phyloP scores from a whole-genome alignment of 1,284 basidiomycete genomes.

The Apiotrichum laibachii region DNA sequence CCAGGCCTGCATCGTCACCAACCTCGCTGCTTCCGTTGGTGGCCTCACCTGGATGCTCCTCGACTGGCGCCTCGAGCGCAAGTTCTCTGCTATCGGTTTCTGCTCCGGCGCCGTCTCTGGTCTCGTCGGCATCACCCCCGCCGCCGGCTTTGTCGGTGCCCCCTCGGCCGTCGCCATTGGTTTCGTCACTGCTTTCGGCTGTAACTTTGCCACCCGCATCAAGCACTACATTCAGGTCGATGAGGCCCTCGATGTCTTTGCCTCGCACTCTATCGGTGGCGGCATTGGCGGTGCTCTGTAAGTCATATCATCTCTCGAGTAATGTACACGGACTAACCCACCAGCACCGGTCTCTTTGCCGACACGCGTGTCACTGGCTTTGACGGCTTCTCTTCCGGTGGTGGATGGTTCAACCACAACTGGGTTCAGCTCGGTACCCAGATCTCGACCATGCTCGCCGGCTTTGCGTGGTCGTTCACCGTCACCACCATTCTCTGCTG shows the following conservation, averaged over 20 bases:
- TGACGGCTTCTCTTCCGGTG: conserved; percentile 72
- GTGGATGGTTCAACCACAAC: conserved; percentile 84
- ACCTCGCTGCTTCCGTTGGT: conserved; percentile 78
- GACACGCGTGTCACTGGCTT: conserved; percentile 77
- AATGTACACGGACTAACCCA: no score
- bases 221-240: conserved; percentile 68
- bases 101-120: conserved; percentile 92
- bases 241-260: conserved; percentile 70
- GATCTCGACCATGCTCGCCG: conserved; percentile 51
- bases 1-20: conserved; percentile 89
- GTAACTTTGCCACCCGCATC: conserved; percentile 93
- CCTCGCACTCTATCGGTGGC: conserved; percentile 84
- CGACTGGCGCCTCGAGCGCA: conserved; percentile 88
- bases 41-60: conserved; percentile 94
- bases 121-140: conserved; percentile 81
- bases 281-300: conserved; percentile 61
- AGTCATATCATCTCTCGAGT: no score
- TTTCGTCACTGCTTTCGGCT: conserved; percentile 74
- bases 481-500: conserved; percentile 84
- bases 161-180: conserved; percentile 80
- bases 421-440: conserved; percentile 78
- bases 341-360: conserved; percentile 75
- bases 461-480: conserved; percentile 74
- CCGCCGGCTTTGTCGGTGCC: conserved; percentile 80
- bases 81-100: conserved; percentile 92